Conservation (phyloP, 2,329 filamentous ascomycete species). For the Pleoardoris graminearum region DNA sequence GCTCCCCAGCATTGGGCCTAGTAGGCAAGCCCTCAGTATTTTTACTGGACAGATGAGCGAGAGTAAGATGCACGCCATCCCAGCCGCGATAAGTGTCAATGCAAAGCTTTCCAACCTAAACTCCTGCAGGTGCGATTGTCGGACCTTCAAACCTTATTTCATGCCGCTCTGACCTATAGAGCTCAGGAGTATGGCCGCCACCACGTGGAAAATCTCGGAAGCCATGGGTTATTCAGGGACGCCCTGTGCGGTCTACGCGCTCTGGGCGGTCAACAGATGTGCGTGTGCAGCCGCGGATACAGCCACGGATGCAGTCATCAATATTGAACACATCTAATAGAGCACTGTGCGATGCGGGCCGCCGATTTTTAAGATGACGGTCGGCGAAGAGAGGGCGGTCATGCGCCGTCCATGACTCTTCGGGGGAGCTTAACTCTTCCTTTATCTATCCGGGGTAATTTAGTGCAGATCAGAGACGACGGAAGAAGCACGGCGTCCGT, state of each 20-base stretch:
- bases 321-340: background rate
- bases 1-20: too few relatives aligned
- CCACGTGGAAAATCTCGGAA: conserved; percentile 7
- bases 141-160: background rate
- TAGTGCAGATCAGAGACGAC: too few relatives aligned
- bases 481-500: too few relatives aligned
- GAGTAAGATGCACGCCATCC: background rate
- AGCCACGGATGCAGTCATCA: background rate
- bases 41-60: too few relatives aligned
- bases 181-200: background rate
- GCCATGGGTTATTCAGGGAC: too few relatives aligned
- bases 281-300: background rate
- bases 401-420: background rate
- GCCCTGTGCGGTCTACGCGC: background rate
- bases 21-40: too few relatives aligned
- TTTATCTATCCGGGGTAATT: too few relatives aligned
- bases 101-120: background rate
- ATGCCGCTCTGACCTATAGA: too few relatives aligned
- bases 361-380: too few relatives aligned
- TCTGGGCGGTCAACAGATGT: background rate
- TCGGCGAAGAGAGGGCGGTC: background rate
- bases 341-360: too few relatives aligned
- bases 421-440: too few relatives aligned
- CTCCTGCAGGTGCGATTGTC: background rate
- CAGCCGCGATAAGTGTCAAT: too few relatives aligned